Evolutionary conservation across 208 protist species (phyloP).

Genomic region (Leptomonas pyrrhocoris): DNA sequence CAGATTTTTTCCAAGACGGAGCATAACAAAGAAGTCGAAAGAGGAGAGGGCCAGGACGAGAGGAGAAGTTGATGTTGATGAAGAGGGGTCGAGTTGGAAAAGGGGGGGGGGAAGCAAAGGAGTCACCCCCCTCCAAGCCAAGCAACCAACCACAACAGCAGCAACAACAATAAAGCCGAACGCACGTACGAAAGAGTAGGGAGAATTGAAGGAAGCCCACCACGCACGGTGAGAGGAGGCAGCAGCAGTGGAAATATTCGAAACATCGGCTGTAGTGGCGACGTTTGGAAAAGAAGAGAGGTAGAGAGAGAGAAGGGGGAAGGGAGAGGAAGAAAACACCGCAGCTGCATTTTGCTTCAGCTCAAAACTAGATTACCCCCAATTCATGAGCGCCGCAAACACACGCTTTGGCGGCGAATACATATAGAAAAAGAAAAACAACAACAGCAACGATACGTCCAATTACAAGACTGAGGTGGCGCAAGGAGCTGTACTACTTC

Average conservation of each 20-base stretch:
- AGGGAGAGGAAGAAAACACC: constrained; percentile 2
- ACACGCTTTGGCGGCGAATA: too few relatives aligned
- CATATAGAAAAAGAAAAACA: too few relatives aligned
- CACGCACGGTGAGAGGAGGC: not conserved
- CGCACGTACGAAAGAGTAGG: not conserved
- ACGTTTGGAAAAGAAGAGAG: not conserved
- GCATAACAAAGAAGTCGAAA: constrained; percentile 1
- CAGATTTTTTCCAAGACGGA: too few relatives aligned
- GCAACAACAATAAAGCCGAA: not conserved
- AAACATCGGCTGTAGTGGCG: not conserved
- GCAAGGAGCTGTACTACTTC: too few relatives aligned
- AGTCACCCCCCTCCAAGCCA: not conserved
- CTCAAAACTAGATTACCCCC: too few relatives aligned
- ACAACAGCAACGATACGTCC: too few relatives aligned
- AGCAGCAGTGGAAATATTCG: not conserved
- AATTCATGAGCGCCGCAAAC: too few relatives aligned
- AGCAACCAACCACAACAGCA: constrained; percentile 6
- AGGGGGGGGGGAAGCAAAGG: constrained; percentile 16
- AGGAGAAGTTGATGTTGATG: not conserved
- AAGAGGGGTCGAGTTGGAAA: not conserved
- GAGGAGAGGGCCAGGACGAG: not conserved
- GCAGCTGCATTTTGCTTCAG: too few relatives aligned
- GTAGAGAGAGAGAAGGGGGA: constrained; percentile 11
- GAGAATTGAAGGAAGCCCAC: not conserved
- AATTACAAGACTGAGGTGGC: too few relatives aligned